These are phyloP conservation scores for Hypoxylon lienhwacheense DNA, from an alignment of 495 filamentous ascomycete species.

Conservation along the genomic window DNA sequence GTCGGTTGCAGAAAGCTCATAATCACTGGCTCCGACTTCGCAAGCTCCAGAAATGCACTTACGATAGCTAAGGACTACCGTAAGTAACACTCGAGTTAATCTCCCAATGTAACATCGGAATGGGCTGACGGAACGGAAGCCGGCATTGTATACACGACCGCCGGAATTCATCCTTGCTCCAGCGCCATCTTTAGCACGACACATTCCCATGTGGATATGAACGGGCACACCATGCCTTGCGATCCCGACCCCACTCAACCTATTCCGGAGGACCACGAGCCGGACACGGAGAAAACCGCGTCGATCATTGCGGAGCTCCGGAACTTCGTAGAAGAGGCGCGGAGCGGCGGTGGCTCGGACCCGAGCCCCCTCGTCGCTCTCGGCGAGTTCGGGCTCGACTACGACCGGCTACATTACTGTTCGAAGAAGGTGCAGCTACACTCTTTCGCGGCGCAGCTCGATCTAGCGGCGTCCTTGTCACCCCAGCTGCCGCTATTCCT, in stretches of 20 bases:
- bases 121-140: constrained; percentile 51
- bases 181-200: constrained; percentile 66
- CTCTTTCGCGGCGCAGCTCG: constrained; percentile 79
- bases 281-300: constrained; percentile 40
- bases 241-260: constrained; percentile 46
- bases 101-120: neutral
- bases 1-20: constrained; percentile 86
- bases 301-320: constrained; percentile 62
- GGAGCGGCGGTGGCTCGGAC: constrained; percentile 49
- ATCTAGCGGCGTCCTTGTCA: constrained; percentile 65
- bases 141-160: constrained; percentile 79
- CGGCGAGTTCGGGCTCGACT: constrained; percentile 95
- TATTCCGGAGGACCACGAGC: constrained; percentile 44
- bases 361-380: constrained; percentile 68
- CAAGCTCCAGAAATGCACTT: constrained; percentile 73
- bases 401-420: constrained; percentile 83
- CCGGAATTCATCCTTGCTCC: constrained; percentile 91
- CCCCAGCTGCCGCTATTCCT: constrained; percentile 86
- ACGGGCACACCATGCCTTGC: constrained; percentile 49
- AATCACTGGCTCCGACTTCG: constrained; percentile 87
- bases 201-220: constrained; percentile 49
- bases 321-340: constrained; percentile 49
- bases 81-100: constrained; percentile 43
- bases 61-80: constrained; percentile 71
- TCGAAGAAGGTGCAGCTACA: constrained; percentile 75